A percentile compares a stretch with the other conserved stretches of the same genome.
phyloP scores from a whole-genome alignment of 1,139 yeast species.

The Saccharomycopsis hybrid region DNA sequence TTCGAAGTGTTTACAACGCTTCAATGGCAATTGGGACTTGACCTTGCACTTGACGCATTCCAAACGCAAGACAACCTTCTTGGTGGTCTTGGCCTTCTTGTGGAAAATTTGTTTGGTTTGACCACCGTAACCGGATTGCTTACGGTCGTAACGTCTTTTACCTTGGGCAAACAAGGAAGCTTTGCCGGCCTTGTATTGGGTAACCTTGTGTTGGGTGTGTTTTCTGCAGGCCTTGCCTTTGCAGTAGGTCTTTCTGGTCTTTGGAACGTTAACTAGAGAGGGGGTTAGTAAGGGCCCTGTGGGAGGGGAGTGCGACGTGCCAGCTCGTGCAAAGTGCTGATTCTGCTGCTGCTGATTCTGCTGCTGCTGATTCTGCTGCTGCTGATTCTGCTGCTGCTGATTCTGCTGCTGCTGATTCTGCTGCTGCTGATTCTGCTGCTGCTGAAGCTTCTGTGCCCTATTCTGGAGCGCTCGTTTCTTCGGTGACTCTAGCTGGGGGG shows the following conservation, averaged over 20 bases:
- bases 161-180: conserved; percentile 99
- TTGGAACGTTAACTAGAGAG: conserved; percentile 93
- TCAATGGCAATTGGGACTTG: conserved; percentile 95
- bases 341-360: no score
- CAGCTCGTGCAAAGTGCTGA: no score
- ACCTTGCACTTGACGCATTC: conserved; percentile 99
- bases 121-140: conserved; percentile 99
- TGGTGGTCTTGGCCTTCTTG: conserved; percentile 99
- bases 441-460: no score
- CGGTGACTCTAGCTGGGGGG: no score
- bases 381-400: no score
- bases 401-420: no score
- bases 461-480: no score
- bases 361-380: no score
- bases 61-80: conserved; percentile 98
- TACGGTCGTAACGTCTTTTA: conserved; percentile 99
- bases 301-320: no score
- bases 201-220: conserved; percentile 99
- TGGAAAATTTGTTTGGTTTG: conserved; percentile 99
- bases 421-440: no score
- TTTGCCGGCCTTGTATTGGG: conserved; percentile 99
- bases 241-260: conserved; percentile 99
- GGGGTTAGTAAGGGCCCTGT: no score
- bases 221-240: conserved; percentile 98
- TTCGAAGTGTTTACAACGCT: conserved; percentile 99